A percentile compares a stretch with the other conserved stretches of the same genome.
Evolutionary conservation across 2,329 filamentous ascomycete genomes (phyloP).

Genomic region (Neospermospora avenae): DNA sequence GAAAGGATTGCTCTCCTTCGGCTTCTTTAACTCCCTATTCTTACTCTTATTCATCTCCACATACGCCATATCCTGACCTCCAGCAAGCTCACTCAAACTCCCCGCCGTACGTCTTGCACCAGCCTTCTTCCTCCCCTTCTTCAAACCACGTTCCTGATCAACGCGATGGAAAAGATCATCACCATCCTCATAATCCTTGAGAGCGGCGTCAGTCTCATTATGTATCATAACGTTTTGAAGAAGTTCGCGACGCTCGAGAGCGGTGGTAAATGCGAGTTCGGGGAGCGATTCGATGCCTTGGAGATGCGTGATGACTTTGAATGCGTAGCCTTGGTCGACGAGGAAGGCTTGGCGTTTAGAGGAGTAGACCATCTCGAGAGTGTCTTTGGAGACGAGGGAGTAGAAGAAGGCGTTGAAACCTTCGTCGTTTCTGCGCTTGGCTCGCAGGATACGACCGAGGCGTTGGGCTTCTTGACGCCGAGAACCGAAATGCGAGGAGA

Average conservation of each 20-base stretch:
- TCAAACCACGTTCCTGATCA: slow-evolving; percentile 10
- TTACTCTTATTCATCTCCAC: slow-evolving; percentile 75
- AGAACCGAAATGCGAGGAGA: slow-evolving; percentile 95
- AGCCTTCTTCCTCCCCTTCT: slow-evolving; percentile 49
- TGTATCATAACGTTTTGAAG: slow-evolving; percentile 87
- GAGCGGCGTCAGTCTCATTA: slow-evolving; percentile 51
- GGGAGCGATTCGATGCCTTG: slow-evolving; percentile 85
- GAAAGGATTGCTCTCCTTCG: slow-evolving; percentile 54
- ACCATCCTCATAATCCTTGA: slow-evolving; percentile 23
- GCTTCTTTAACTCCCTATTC: slow-evolving; percentile 65
- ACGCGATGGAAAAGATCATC: slow-evolving; percentile 62
- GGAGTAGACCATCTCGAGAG: slow-evolving; percentile 96
- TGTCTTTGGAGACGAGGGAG: slow-evolving; percentile 94
- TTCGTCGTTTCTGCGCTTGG: slow-evolving; percentile 94
- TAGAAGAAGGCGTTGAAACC: slow-evolving; percentile 99
- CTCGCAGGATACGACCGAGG: slow-evolving; percentile 86
- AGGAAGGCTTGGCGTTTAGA: slow-evolving; percentile 95
- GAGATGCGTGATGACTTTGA: slow-evolving; percentile 97
- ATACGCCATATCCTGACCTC: slow-evolving; percentile 97
- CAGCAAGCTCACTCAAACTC: slow-evolving; percentile 78
- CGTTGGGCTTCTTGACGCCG: slow-evolving; percentile 95
- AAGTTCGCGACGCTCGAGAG: slow-evolving; percentile 78
- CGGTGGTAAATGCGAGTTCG: slow-evolving; percentile 74
- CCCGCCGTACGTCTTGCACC: slow-evolving; percentile 77
- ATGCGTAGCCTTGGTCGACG: slow-evolving; percentile 96